Evolutionary conservation across 139 green algal genomes (phyloP).

Genomic region (Picochlorum costavermella): DNA sequence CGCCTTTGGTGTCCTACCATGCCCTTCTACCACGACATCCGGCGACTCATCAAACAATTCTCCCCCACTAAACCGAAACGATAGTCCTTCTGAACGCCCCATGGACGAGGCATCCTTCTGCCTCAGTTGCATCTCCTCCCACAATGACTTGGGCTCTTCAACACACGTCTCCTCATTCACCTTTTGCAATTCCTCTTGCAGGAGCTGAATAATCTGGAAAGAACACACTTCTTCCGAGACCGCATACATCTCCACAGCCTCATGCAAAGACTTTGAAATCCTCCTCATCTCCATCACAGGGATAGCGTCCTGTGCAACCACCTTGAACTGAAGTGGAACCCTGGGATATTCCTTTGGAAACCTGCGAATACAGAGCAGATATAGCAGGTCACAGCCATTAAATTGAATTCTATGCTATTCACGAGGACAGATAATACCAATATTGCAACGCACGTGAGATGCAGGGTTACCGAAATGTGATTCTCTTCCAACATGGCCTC

Average conservation of each 20-base stretch:
- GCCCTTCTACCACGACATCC: no score
- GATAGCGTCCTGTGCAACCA: slow-evolving; percentile 16
- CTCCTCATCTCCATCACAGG: slow-evolving; percentile 1
- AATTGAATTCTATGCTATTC: neutral
- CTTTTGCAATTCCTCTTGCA: slow-evolving; percentile 43
- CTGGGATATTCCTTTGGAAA: slow-evolving; percentile 19
- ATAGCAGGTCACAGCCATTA: neutral
- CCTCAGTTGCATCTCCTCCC: slow-evolving; percentile 51
- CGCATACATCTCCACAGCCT: slow-evolving; percentile 23
- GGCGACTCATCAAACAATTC: neutral
- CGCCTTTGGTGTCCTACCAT: no score
- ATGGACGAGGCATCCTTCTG: neutral
- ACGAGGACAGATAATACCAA: neutral
- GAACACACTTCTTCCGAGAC: slow-evolving; percentile 38
- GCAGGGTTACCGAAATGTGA: slow-evolving; percentile 34
- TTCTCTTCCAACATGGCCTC: slow-evolving; percentile 41
- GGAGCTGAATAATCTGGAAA: slow-evolving; percentile 53
- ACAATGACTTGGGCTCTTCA: slow-evolving; percentile 30
- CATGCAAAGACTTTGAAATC: slow-evolving; percentile 38
- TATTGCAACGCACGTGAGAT: slow-evolving; percentile 31
- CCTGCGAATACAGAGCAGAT: slow-evolving; percentile 1
- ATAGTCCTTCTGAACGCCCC: neutral
- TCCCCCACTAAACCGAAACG: neutral
- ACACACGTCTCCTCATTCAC: slow-evolving; percentile 25
- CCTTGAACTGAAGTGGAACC: slow-evolving; percentile 16